These are phyloP conservation scores for Apiospora sp. DNA, from an alignment of 2,329 filamentous ascomycete species.

Conservation along the genomic window DNA sequence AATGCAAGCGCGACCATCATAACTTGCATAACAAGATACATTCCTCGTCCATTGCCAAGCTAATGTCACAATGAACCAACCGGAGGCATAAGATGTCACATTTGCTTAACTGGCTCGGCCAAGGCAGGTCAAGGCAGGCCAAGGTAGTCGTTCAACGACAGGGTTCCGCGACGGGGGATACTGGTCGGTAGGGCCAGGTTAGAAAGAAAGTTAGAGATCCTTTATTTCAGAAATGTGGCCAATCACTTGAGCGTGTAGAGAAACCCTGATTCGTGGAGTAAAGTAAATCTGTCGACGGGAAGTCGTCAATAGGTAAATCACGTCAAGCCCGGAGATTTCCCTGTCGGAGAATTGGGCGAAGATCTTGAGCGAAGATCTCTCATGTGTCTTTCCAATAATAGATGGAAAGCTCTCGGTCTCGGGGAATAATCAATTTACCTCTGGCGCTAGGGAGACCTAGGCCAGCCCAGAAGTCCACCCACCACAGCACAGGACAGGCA, in stretches of 20 bases:
- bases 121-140: not conserved
- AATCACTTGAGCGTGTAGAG: not conserved
- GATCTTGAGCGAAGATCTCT: conserved; percentile 1
- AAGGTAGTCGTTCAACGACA: not conserved
- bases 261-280: not conserved
- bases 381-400: not conserved
- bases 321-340: not conserved
- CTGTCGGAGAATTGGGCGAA: not conserved
- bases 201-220: not conserved
- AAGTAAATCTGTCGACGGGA: not conserved
- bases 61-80: not conserved
- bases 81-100: not conserved
- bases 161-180: not conserved
- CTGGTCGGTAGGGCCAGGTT: not conserved
- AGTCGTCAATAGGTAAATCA: not conserved
- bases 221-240: not conserved
- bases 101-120: not conserved
- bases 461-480: too few relatives aligned
- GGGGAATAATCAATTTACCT: not conserved
- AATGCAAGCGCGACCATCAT: not conserved
- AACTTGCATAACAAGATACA: not conserved
- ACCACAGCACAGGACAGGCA: not conserved
- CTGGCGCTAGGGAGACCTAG: not conserved
- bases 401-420: not conserved
- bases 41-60: not conserved